Evolutionary conservation across 495 filamentous ascomycete species (phyloP), one percentile per base, ranked within the genome.

Genomic region (Penicillium ucsense): DNA sequence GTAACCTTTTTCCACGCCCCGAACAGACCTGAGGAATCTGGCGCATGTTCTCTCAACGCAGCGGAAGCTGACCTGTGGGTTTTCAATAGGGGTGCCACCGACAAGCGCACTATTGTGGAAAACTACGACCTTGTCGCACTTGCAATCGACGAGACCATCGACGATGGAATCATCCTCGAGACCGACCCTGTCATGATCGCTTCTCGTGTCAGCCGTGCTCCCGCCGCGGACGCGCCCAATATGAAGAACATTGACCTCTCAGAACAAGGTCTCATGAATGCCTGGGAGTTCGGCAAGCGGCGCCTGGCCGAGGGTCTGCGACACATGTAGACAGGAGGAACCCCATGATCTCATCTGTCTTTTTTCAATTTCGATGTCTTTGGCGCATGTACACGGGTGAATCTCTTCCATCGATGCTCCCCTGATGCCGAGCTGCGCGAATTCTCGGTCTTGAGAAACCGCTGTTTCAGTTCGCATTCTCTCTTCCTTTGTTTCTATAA

Each of bases 21-120:
- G 20, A 20, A 20, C 20, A 20, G 20, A 20, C 2, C 20, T 2
- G 20, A 20, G 20, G 20, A 20, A 20, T 20, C 20, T 20, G 20
- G 20, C 20, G 41, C 6, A n/a, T 4, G 5, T 2, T 10, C 7
- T 10, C 5, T 35, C 4, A 7, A 20, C 5, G 5, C 11, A 33
- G 35, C 38, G n/a, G 5, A n/a, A 34, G 12, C 47, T 53, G 47
- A 51, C 37, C 20, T 20, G 33, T 20, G 5, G 31, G n/a, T 33
- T 4, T 33, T 38, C 34, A 49, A 49, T 51, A 91, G 85, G 66
- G 90, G 90, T 68, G 87, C 88, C 28, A 89, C 89, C 45, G 92
- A 99, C 74, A 95, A 95, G 75, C 86, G 92, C 50, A 97, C 91
- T 7, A 86, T 97, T 51, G 81, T 96, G 59, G 92, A 99, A 70